Evolutionary conservation across 2,329 filamentous ascomycete genomes (phyloP).

Genomic region (Diaporthe nobilis): DNA sequence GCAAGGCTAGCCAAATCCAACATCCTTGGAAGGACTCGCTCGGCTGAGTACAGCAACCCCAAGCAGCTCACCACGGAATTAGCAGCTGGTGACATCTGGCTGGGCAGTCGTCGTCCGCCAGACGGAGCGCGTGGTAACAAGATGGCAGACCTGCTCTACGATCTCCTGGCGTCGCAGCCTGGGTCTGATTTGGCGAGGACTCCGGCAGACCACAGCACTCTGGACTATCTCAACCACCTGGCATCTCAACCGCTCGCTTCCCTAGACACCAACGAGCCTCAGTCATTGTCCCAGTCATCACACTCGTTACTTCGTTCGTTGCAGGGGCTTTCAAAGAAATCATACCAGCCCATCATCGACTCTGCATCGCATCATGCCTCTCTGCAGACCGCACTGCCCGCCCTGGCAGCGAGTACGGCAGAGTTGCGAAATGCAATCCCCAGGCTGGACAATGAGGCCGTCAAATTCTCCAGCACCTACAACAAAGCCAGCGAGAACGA

Average conservation of each 20-base stretch:
- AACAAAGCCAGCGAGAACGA: slow-evolving; percentile 79
- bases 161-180: slow-evolving; percentile 68
- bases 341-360: slow-evolving; percentile 85
- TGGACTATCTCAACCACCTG: slow-evolving; percentile 82
- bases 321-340: slow-evolving; percentile 90
- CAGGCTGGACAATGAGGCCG: slow-evolving; percentile 81
- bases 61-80: neutral
- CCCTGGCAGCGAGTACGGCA: slow-evolving; percentile 74
- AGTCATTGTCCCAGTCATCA: slow-evolving; percentile 83
- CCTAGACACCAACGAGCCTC: slow-evolving; percentile 81
- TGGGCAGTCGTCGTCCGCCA: neutral
- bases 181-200: slow-evolving; percentile 49
- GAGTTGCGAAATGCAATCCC: slow-evolving; percentile 82
- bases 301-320: slow-evolving; percentile 87
- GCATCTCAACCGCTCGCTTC: slow-evolving; percentile 82
- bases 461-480: slow-evolving; percentile 87
- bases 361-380: slow-evolving; percentile 84
- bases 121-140: slow-evolving; percentile 35
- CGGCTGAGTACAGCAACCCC: neutral
- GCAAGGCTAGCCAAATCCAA: neutral
- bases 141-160: slow-evolving; percentile 82
- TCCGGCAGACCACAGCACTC: slow-evolving; percentile 65
- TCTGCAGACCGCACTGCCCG: slow-evolving; percentile 79
- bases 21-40: neutral
- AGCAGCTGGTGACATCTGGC: neutral